Conservation (phyloP, 2,329 filamentous ascomycete species). For the Metarhizium brunneum region DNA sequence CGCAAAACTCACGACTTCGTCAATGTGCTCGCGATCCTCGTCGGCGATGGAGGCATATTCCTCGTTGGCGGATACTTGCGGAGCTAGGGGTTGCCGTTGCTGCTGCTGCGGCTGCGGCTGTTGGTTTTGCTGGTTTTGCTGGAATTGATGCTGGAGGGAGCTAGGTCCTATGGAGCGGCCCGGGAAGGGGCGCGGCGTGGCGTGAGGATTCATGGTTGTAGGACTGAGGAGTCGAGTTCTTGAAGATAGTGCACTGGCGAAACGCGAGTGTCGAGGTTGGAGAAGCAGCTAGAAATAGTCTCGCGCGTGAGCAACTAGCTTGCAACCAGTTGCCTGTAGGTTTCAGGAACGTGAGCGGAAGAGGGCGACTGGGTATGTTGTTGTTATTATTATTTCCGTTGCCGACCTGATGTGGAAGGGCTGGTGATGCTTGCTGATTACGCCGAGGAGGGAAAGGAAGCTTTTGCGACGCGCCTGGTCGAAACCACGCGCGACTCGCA, state of each 20-base stretch:
- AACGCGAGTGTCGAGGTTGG: neutral
- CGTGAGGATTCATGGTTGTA: constrained; percentile 26
- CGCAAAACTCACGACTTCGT: constrained; percentile 69
- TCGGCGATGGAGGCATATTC: constrained; percentile 53
- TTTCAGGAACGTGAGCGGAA: neutral
- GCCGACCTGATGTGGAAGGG: neutral
- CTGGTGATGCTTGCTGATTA: neutral
- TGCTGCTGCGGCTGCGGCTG: constrained; percentile 9
- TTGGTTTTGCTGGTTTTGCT: constrained; percentile 8
- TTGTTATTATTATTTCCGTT: neutral
- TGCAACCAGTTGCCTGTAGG: neutral
- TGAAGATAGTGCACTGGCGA: neutral
- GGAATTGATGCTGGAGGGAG: constrained; percentile 19
- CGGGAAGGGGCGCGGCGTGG: constrained; percentile 27
- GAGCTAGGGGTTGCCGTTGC: constrained; percentile 19
- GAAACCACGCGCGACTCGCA: neutral
- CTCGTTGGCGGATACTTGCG: constrained; percentile 26
- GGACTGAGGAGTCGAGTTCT: neutral
- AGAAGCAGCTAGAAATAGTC: neutral
- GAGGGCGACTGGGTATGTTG: neutral
- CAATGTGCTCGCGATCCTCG: constrained; percentile 87
- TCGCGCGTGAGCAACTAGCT: neutral
- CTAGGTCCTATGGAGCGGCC: constrained; percentile 23
- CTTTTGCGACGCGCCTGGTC: constrained; percentile 15
- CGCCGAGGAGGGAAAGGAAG: neutral